Evolutionary conservation across 2,329 filamentous ascomycete species (phyloP), one percentile per base, ranked within the genome.

Genomic region (Rhinocladiella mackenziei): DNA sequence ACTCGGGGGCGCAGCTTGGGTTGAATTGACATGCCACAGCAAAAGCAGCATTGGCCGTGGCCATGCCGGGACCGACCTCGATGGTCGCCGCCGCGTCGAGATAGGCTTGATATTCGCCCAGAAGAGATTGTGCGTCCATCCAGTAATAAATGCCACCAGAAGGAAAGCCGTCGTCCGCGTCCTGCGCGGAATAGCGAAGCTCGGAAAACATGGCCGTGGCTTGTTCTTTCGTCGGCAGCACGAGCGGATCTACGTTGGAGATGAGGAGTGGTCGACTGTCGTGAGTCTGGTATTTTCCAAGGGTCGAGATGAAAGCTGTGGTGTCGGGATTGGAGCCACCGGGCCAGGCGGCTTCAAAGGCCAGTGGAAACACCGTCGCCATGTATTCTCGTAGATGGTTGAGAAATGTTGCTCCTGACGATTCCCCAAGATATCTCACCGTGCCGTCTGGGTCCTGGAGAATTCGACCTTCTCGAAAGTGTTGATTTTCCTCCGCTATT

Each of bases 111-210:
- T 48, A 48, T 19, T n/a, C 68, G 64, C 28, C 62, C 61, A 69
- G 63, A 2, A 62, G 38, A 20, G 60, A 56, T 15, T 61, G 54
- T 17, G 73, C 60, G 30, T 71, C 62, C 17, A 66, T 67, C 68
- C 71, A 76, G 62, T 68, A 75, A 53, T 69, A 69, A 26, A 74
- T 68, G 19, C 73, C 73, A 13, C 73, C 73, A 14, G 67, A 69
- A 5, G 60, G 57, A 54, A 66, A 71, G 5, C 54, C 50, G 9
- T 65, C 67, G 45, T 61, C 63, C 20, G 67, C 71, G 32, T 74
- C 71, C 51, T 74, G 71, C 39, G 76, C 59, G 41, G 70, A 69
- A 47, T 62, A 63, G 32, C 70, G 62, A 14, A 74, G 59, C 38
- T 70, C 61, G 3, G 58, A 54, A 10, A 75, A 53, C 59, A 72